Conservation (phyloP, 1,139 yeast genomes). For the Diutina scorzettiae region DNA sequence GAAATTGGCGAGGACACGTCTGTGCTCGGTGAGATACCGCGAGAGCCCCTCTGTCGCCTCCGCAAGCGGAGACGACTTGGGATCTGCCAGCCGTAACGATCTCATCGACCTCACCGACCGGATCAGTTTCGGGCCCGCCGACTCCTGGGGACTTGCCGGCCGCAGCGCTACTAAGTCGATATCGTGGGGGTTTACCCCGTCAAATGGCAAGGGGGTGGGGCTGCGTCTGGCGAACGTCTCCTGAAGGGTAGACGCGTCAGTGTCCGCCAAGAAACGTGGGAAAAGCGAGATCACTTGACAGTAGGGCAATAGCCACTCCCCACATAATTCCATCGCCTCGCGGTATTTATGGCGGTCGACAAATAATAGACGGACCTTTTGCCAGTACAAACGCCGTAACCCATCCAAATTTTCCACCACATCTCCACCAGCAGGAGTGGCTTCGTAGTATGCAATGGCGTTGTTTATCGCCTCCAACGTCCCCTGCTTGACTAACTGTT, state of each 20-base stretch:
- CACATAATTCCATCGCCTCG: not conserved
- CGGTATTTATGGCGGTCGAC: not conserved
- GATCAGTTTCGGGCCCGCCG: not conserved
- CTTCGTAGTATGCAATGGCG: not conserved
- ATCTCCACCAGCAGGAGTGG: not conserved
- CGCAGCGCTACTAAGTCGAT: not conserved
- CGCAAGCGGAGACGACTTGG: not conserved
- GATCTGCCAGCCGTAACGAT: not conserved
- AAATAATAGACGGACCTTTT: not conserved
- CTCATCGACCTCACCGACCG: not conserved
- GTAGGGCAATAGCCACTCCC: constrained; percentile 1
- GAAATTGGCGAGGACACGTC: not conserved
- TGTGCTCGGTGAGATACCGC: not conserved
- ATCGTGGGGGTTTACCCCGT: not conserved
- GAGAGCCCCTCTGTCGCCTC: not conserved
- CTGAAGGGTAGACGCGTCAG: not conserved
- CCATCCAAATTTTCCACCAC: not conserved
- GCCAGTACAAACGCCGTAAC: not conserved
- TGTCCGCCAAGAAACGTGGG: not conserved
- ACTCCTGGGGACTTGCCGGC: not conserved
- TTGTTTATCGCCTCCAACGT: not conserved
- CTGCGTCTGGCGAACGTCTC: not conserved
- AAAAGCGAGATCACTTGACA: not conserved
- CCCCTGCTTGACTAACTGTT: not conserved
- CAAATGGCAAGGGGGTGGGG: not conserved